These are phyloP conservation scores for Suillus brevipes DNA, from an alignment of 768 basidiomycete genomes.

Conservation along the genomic window DNA sequence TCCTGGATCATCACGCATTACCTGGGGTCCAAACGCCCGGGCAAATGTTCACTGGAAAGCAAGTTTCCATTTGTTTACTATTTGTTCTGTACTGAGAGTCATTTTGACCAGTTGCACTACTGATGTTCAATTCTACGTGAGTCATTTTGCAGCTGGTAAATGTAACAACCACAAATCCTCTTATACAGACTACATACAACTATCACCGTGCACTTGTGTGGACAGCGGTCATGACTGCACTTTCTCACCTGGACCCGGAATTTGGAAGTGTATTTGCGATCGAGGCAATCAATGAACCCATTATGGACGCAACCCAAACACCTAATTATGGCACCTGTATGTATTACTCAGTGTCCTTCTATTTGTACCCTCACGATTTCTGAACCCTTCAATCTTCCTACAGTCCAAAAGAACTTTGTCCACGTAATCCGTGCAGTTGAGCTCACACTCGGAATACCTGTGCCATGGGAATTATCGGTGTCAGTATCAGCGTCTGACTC, in stretches of 20 bases:
- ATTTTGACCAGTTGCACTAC: constrained; percentile 54
- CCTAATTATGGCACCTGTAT: too few species aligned
- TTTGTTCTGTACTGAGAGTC: constrained; percentile 1
- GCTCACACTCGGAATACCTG: too few species aligned
- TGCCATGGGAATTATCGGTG: too few species aligned
- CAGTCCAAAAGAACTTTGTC: too few species aligned
- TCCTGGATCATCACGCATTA: constrained; percentile 72
- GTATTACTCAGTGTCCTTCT: too few species aligned
- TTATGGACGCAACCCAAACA: too few species aligned
- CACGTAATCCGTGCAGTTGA: too few species aligned
- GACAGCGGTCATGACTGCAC: constrained; percentile 75
- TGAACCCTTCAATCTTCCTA: too few species aligned
- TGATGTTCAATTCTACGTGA: constrained; percentile 73
- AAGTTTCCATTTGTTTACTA: constrained; percentile 16
- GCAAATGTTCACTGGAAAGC: constrained; percentile 74
- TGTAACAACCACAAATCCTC: constrained; percentile 8
- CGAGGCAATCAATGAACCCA: too few species aligned
- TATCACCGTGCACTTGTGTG: constrained; percentile 79
- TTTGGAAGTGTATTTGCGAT: too few species aligned
- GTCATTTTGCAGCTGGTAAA: constrained; percentile 14
- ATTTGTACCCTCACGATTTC: too few species aligned
- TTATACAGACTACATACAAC: constrained; percentile 59
- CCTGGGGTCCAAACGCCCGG: constrained; percentile 64
- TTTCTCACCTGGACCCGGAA: constrained; percentile 34
- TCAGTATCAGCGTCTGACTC: too few species aligned